Base-by-base conservation (phyloP, 176 grass and related monocot species). In the Carex parvula region DNA sequence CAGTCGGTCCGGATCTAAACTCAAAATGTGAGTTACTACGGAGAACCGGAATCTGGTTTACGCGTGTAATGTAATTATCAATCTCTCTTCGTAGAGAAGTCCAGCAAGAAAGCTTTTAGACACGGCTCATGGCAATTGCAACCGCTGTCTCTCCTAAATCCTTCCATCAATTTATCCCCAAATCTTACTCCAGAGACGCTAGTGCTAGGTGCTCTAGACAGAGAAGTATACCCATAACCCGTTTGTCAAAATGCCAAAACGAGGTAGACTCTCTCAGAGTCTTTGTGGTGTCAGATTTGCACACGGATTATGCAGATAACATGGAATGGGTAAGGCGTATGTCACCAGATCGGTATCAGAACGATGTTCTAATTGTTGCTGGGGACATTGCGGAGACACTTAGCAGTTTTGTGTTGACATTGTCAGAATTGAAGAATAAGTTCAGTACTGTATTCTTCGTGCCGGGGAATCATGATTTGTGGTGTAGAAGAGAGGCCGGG, bases 271-370 rank as follows among this genome's bases (percentile, higher is more conserved):
- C 58, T 35, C 80, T 82, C 56, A 91, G 92, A 78, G 89, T 98
- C 30, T 95, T 95, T 83, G 95, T 95, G 22, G 91, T 98, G 1
- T 98, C 95, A 18, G 95, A 95, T 84, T 83, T 98, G 79, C 92
- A 98, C 82, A 98, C 91, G 18, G 95, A 98, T 86, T 95, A 93
- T 82, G 37, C 33, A 59, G 95, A 95, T 83, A 98, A 98, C 86
- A 98, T 98, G 95, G 91, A 90, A n/a, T 98, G 95, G 95, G 95
- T 98, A 72, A 88, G 74, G 79, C 63, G 85, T 42, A 81, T 98
- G 32, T 88, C 91, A 22, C 83, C 73, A 20, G 83, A 76, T 82
- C 82, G 44, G 79, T 79, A 89, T 46, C 79, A 79, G 53, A 71
- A 86, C 9, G 88, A 95, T 84, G 91, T 94, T 83, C 89, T 98